phyloP scores from a whole-genome alignment of 2,329 filamentous ascomycete genomes.

The Achaetomium macrosporum region DNA sequence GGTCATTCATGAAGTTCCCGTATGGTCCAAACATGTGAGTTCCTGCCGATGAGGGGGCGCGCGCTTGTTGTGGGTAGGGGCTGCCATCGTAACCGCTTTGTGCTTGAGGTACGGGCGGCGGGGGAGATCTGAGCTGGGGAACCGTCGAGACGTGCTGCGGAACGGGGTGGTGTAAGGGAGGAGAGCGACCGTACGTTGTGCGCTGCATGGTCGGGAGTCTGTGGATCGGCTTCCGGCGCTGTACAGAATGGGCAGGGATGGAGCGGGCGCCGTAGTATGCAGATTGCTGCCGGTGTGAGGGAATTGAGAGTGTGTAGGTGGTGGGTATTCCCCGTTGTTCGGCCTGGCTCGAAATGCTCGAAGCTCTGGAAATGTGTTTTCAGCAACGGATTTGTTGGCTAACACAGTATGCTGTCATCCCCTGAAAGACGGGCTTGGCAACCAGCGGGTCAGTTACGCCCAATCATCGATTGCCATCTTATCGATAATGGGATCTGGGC shows the following conservation, averaged over 20 bases:
- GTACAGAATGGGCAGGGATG: background rate
- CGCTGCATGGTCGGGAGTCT: conserved; percentile 66
- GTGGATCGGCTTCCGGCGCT: background rate
- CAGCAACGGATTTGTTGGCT: conserved; percentile 9
- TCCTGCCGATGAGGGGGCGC: conserved; percentile 38
- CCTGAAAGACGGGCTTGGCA: conserved; percentile 10
- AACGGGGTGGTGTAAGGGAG: conserved; percentile 92
- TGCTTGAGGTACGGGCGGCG: conserved; percentile 66
- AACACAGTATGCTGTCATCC: conserved; percentile 23
- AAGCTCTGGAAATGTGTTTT: conserved; percentile 29
- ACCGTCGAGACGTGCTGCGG: conserved; percentile 98
- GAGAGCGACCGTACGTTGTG: conserved; percentile 76
- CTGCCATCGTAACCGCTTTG: conserved; percentile 56
- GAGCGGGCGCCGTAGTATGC: background rate
- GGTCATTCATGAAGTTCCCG: conserved; percentile 92
- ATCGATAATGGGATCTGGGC: conserved; percentile 1
- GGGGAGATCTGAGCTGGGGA: conserved; percentile 91
- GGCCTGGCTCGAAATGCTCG: background rate
- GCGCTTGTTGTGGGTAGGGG: conserved; percentile 60
- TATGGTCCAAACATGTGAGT: conserved; percentile 64
- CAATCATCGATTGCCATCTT: conserved; percentile 13
- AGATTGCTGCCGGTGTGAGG: background rate
- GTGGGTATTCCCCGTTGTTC: conserved; percentile 5
- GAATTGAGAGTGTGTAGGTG: background rate
- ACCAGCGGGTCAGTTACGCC: conserved; percentile 1